A percentile compares a stretch with the other conserved stretches of the same genome.
These are phyloP conservation scores for Rhinocladiella mackenziei DNA, from an alignment of 2,329 filamentous ascomycete genomes.

Conservation along the genomic window DNA sequence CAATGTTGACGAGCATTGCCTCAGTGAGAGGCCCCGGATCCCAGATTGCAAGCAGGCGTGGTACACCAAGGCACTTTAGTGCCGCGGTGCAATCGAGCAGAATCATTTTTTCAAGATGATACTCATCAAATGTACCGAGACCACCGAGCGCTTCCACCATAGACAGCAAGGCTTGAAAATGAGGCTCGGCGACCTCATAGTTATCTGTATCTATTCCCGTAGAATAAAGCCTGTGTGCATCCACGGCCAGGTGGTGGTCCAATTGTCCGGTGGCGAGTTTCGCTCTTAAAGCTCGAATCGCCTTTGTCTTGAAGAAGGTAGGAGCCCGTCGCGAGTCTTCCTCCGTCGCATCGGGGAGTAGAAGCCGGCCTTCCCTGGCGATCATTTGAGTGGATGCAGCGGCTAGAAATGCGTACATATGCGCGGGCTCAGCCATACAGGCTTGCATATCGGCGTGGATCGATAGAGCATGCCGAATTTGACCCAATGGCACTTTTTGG, in stretches of 20 bases:
- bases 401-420: constrained; percentile 26
- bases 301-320: constrained; percentile 23
- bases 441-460: constrained; percentile 26
- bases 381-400: constrained; percentile 19
- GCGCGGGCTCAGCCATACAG: constrained; percentile 22
- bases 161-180: constrained; percentile 24
- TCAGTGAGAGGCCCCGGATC: constrained; percentile 18
- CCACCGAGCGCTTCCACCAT: constrained; percentile 24
- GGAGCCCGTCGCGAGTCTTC: constrained; percentile 15
- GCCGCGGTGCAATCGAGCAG: constrained; percentile 15
- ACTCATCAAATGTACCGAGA: constrained; percentile 21
- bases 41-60: constrained; percentile 14
- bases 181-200: constrained; percentile 19
- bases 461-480: constrained; percentile 19
- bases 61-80: constrained; percentile 9
- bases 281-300: constrained; percentile 20
- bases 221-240: constrained; percentile 22
- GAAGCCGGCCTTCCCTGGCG: constrained; percentile 16
- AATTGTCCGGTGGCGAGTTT: constrained; percentile 19
- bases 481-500: constrained; percentile 14
- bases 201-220: constrained; percentile 9
- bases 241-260: constrained; percentile 19
- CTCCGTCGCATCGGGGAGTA: constrained; percentile 18
- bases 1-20: constrained; percentile 6
- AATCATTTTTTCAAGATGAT: constrained; percentile 21